A percentile compares a stretch with the other conserved stretches of the same genome.
Evolutionary conservation across 164 flowering plant species (phyloP).

Genomic region (Amborella trichopoda): DNA sequence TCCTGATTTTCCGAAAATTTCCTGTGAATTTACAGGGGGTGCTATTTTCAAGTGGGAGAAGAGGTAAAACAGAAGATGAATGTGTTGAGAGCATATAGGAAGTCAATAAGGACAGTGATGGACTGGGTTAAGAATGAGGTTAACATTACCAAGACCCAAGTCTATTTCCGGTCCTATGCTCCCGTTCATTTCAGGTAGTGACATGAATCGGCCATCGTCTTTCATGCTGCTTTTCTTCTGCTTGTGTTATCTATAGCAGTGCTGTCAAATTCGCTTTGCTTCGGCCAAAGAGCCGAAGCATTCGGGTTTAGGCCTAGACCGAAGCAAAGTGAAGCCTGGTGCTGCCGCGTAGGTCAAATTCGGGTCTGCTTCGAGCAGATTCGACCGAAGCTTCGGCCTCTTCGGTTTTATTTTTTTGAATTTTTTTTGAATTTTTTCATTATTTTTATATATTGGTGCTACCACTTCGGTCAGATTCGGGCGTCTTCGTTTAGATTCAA

Average conservation of each 20-base stretch:
- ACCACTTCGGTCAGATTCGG: no score
- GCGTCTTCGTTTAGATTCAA: no score
- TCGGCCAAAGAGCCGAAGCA: background rate
- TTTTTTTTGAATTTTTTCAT: no score
- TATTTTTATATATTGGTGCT: no score
- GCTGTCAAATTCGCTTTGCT: background rate
- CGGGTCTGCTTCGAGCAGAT: no score
- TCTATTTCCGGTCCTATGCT: slow-evolving; percentile 73
- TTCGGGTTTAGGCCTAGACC: background rate
- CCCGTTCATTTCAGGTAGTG: slow-evolving; percentile 91
- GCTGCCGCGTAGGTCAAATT: background rate
- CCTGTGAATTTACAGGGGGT: slow-evolving; percentile 47
- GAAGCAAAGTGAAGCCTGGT: background rate
- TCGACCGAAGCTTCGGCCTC: no score
- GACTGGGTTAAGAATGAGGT: slow-evolving; percentile 50
- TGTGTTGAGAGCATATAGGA: slow-evolving; percentile 48
- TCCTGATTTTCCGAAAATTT: background rate
- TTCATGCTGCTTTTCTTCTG: background rate
- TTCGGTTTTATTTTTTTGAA: no score
- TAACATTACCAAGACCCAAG: slow-evolving; percentile 57
- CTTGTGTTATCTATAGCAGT: background rate
- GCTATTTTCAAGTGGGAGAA: slow-evolving; percentile 71
- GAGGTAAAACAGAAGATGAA: slow-evolving; percentile 58
- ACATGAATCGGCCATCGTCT: background rate
- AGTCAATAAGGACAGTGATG: slow-evolving; percentile 55